These are phyloP conservation scores for Leccinum boreale DNA, from an alignment of 768 basidiomycete species.

Conservation along the genomic window DNA sequence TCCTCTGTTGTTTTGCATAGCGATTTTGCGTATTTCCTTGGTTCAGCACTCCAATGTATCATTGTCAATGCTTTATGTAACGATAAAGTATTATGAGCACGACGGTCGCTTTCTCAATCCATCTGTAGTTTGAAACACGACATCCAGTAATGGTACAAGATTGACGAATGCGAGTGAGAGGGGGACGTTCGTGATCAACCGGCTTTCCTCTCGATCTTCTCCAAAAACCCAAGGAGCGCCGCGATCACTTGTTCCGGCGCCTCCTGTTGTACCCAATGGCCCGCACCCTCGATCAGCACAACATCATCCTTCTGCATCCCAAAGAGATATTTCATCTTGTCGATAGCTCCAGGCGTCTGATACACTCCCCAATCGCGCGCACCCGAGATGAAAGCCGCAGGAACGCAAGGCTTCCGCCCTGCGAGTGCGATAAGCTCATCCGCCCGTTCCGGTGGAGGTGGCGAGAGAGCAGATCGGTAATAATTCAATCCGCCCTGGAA, in stretches of 20 bases:
- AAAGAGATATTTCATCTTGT: slow-evolving; percentile 37
- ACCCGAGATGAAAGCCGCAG: slow-evolving; percentile 58
- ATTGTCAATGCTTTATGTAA: slow-evolving; percentile 11
- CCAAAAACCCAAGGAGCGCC: slow-evolving; percentile 41
- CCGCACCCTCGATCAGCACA: slow-evolving; percentile 52
- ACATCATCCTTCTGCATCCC: slow-evolving; percentile 43
- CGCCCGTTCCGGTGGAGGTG: slow-evolving; percentile 33
- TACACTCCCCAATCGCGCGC: slow-evolving; percentile 60
- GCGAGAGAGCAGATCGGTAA: slow-evolving; percentile 40
- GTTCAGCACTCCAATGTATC: slow-evolving; percentile 25
- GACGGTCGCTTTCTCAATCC: slow-evolving; percentile 5
- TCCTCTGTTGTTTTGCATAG: slow-evolving; percentile 28
- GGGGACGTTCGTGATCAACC: not conserved
- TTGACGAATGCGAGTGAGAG: not conserved
- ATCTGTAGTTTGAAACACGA: slow-evolving; percentile 12
- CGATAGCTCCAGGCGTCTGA: slow-evolving; percentile 47
- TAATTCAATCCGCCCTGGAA: slow-evolving; percentile 64
- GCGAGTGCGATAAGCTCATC: slow-evolving; percentile 44
- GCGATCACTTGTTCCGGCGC: slow-evolving; percentile 40
- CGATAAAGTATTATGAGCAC: slow-evolving; percentile 17
- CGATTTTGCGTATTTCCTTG: slow-evolving; percentile 4
- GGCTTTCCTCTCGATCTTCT: slow-evolving; percentile 11
- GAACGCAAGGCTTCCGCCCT: slow-evolving; percentile 45
- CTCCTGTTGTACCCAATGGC: slow-evolving; percentile 68
- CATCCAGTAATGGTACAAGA: not conserved